These are phyloP conservation scores for Talaromyces liani DNA, from an alignment of 495 filamentous ascomycete genomes.

Conservation along the genomic window DNA sequence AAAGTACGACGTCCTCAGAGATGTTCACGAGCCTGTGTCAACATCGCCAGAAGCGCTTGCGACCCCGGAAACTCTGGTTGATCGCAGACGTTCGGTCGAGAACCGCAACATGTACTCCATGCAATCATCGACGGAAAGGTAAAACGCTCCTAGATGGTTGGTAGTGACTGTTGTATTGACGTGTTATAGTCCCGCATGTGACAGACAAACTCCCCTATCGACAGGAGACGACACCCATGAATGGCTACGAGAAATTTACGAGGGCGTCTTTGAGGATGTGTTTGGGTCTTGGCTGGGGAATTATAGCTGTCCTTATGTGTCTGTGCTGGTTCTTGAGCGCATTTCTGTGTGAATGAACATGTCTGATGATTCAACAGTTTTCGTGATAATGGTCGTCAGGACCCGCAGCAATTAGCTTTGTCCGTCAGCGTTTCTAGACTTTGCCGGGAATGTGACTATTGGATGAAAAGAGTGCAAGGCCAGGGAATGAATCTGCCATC, in stretches of 20 bases:
- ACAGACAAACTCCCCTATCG: not conserved
- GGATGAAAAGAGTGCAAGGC: constrained; percentile 14
- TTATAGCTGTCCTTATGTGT: constrained; percentile 17
- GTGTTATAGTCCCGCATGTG: constrained; percentile 3
- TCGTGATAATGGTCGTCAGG: constrained; percentile 10
- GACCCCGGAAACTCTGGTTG: not conserved
- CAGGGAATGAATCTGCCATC: not conserved
- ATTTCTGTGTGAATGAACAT: not conserved
- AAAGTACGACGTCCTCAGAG: not conserved
- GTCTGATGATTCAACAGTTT: constrained; percentile 10
- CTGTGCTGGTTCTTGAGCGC: not conserved
- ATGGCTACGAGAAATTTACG: constrained; percentile 14
- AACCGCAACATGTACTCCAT: not conserved
- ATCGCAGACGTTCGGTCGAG: not conserved
- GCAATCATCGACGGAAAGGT: not conserved
- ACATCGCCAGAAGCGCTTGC: not conserved
- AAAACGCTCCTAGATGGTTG: not conserved
- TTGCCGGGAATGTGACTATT: constrained; percentile 15
- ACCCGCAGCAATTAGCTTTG: constrained; percentile 7
- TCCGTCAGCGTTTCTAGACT: constrained; percentile 15
- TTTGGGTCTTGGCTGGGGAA: constrained; percentile 16
- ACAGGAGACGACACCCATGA: constrained; percentile 4
- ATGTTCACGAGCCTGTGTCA: not conserved
- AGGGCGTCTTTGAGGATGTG: constrained; percentile 13
- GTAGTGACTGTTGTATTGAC: constrained; percentile 6